Percentiles rank a stretch among this genome's conserved stretches.
These are phyloP conservation scores for Parasarocladium wereldwijsianum DNA, from an alignment of 2,329 filamentous ascomycete genomes.

Conservation along the genomic window DNA sequence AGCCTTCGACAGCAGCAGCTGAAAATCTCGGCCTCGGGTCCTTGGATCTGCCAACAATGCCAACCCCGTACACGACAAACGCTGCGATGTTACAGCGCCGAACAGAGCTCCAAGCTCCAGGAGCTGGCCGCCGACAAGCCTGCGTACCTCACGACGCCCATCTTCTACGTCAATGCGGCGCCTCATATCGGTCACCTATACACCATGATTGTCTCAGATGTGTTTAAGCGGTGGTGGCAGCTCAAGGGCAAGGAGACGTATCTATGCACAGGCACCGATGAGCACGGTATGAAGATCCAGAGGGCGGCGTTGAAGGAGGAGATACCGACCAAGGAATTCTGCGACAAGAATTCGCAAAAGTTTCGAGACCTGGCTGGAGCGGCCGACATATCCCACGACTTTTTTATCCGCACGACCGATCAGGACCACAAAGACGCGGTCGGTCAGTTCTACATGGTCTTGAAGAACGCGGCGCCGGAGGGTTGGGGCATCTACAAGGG, in stretches of 20 bases:
- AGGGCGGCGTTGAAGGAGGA: constrained; percentile 61
- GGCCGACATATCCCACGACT: constrained; percentile 60
- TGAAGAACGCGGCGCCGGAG: constrained; percentile 39
- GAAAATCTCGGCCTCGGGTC: constrained; percentile 7
- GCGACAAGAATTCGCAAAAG: constrained; percentile 66
- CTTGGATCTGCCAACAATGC: constrained; percentile 16
- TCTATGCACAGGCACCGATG: constrained; percentile 84
- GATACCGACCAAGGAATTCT: constrained; percentile 68
- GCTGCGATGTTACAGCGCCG: constrained; percentile 18
- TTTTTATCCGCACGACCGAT: constrained; percentile 90
- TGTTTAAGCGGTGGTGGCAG: constrained; percentile 81
- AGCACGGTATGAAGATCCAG: constrained; percentile 97
- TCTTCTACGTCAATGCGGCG: constrained; percentile 99
- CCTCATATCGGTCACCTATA: constrained; percentile 94
- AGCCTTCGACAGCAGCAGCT: constrained; percentile 10
- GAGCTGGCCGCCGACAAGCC: constrained; percentile 42
- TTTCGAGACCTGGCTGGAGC: constrained; percentile 62
- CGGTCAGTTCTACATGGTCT: constrained; percentile 73
- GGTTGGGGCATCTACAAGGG: constrained; percentile 68
- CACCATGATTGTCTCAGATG: constrained; percentile 79
- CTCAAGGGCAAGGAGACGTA: constrained; percentile 58
- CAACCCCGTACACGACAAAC: constrained; percentile 9
- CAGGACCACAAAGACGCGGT: constrained; percentile 69
- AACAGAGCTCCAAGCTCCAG: constrained; percentile 12
- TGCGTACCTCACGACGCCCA: constrained; percentile 90